Percentiles rank a stretch among this genome's conserved stretches.
phyloP scores from a whole-genome alignment of 2,329 filamentous ascomycete species.

The Fusarium longipes region DNA sequence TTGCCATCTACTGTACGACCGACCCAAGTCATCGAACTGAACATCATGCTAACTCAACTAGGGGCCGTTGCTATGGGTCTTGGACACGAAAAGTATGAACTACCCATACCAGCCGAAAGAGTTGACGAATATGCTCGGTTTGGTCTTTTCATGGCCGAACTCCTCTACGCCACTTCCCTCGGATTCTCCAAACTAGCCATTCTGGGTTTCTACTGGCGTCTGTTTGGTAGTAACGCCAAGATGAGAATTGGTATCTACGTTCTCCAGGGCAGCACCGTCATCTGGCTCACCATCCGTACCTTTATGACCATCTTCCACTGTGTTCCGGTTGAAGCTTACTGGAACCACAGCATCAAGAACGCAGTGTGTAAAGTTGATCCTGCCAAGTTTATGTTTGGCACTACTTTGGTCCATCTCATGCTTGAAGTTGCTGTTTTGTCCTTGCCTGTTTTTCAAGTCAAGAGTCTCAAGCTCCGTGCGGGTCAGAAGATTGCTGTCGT shows the following conservation, averaged over 20 bases:
- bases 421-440: conserved; percentile 32
- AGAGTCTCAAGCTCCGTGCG: conserved; percentile 21
- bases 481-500: conserved; percentile 34
- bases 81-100: conserved; percentile 19
- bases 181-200: conserved; percentile 35
- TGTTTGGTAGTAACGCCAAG: conserved; percentile 29
- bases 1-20: conserved; percentile 27
- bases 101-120: conserved; percentile 5
- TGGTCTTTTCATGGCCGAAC: conserved; percentile 31
- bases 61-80: conserved; percentile 27
- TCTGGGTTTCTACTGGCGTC: conserved; percentile 32
- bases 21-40: neutral
- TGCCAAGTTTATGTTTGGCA: conserved; percentile 36
- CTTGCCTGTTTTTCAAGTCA: conserved; percentile 32
- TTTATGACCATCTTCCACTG: conserved; percentile 38
- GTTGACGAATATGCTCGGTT: conserved; percentile 32
- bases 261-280: conserved; percentile 27
- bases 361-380: conserved; percentile 29
- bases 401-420: conserved; percentile 29
- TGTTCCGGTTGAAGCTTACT: conserved; percentile 26
- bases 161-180: conserved; percentile 26
- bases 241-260: conserved; percentile 30
- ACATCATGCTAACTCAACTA: conserved; percentile 7
- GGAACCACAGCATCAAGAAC: conserved; percentile 31
- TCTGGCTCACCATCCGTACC: conserved; percentile 35